phyloP scores from a whole-genome alignment of 208 protist genomes.

The Strigomonas culicis region DNA sequence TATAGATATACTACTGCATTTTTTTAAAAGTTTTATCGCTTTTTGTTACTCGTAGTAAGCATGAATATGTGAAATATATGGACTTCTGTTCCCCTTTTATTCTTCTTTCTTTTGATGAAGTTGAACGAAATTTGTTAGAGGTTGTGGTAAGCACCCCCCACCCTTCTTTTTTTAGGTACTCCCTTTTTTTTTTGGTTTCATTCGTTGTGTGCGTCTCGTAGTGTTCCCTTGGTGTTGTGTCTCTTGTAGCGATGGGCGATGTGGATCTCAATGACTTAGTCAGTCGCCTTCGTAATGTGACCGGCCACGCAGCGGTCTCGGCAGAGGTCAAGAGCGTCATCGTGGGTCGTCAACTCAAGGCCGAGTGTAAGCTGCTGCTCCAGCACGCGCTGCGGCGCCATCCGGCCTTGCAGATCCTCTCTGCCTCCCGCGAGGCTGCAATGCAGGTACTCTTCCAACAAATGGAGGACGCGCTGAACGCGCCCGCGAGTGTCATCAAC shows the following conservation, averaged over 20 bases:
- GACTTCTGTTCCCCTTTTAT: neutral
- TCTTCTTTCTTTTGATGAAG: neutral
- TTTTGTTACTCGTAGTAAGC: neutral
- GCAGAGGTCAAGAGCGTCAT: conserved; percentile 14
- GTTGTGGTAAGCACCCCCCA: neutral
- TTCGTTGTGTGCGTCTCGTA: neutral
- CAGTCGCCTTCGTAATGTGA: conserved; percentile 59
- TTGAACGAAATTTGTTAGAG: neutral
- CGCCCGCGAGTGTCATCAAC: neutral
- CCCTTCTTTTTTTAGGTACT: neutral
- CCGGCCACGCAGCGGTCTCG: conserved; percentile 35
- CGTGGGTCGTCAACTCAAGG: conserved; percentile 25
- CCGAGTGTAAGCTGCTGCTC: conserved; percentile 46
- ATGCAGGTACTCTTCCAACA: conserved; percentile 23
- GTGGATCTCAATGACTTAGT: conserved; percentile 58
- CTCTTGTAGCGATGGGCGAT: conserved; percentile 21
- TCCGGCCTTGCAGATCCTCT: conserved; percentile 26
- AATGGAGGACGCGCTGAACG: conserved; percentile 18
- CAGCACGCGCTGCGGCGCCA: conserved; percentile 71
- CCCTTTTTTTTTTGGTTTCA: neutral
- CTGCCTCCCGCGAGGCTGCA: conserved; percentile 20
- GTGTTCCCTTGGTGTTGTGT: neutral
- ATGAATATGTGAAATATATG: neutral
- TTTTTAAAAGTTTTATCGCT: neutral
- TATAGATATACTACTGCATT: too few relatives aligned